Base-by-base conservation (phyloP, 208 protist species). In the Leishmania turanica region DNA sequence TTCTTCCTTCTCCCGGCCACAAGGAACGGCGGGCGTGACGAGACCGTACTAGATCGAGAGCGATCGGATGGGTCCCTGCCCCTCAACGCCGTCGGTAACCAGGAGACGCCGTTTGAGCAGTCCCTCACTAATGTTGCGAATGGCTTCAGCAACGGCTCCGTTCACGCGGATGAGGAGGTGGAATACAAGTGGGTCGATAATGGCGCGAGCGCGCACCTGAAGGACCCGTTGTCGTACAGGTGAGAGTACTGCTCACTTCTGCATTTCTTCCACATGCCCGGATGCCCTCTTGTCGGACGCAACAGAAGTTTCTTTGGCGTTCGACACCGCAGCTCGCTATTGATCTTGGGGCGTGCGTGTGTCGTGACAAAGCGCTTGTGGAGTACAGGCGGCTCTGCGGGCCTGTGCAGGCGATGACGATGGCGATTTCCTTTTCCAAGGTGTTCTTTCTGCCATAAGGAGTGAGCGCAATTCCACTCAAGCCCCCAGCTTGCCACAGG, bases 161-260 rank as follows among this genome's bases (percentile, higher is more conserved):
- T 92, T 51, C 85, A 90, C 62, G 64, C 49, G 0, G 76, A 87
- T 27, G 74, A 88, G 51, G 81, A 85, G 58, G 51, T 56, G 65
- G 87, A 86, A 53, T 80, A 78, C 62, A 62, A 64, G 58, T 81
- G 81, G 78, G 42, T n/a, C n/a, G 51, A 79, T 0, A 47, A 27
- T 15, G 69, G 40, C 69, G n/a, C 79, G 49, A n/a, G 8, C 42
- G 73, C 56, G 2, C 24, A 21, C 27, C 68, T 84, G 62, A 78
- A 68, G 27, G 83, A 87, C 31, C 80, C 81, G 1, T 56, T 88
- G 34, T 75, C 84, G 0, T 58, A 80, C 34, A 54, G 81, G 27
- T 75, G 58, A 64, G 4, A 13, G 1, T 13, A 7, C 42, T 51
- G 27, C 42, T 47, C 15, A 13, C 2, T 2, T 31, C n/a, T 49